Evolutionary conservation across 225 moss, liverwort and hornwort genomes (phyloP).

Genomic region (Pseudisothecium myosuroides): DNA sequence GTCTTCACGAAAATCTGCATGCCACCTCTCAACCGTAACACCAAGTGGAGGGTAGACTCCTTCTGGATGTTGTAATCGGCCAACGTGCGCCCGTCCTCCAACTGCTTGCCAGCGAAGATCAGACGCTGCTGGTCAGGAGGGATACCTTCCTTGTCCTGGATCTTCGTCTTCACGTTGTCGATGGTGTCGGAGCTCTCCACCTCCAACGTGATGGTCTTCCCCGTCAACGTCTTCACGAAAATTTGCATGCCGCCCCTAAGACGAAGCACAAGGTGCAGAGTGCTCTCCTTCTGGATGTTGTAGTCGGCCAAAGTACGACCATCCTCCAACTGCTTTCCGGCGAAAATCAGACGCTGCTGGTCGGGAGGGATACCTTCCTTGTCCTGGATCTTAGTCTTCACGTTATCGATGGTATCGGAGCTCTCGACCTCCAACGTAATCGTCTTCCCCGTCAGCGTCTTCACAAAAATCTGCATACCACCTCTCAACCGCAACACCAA

Average conservation of each 20-base stretch:
- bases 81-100: background rate
- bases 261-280: background rate
- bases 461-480: background rate
- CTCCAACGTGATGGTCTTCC: background rate
- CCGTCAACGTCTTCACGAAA: background rate
- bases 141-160: background rate
- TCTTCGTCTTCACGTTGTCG: background rate
- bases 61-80: background rate
- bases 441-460: background rate
- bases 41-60: fast-evolving
- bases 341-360: background rate
- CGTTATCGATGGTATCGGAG: background rate
- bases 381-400: background rate
- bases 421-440: background rate
- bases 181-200: background rate
- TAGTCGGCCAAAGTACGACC: fast-evolving
- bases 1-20: background rate
- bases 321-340: background rate
- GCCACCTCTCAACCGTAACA: background rate
- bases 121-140: background rate
- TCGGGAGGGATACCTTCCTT: background rate
- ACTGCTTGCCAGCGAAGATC: background rate
- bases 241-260: background rate
- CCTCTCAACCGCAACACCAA: fast-evolving
- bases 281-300: background rate